These are phyloP conservation scores for Sugiyamaella mastotermitis DNA, from an alignment of 805 yeast species.

Conservation along the genomic window DNA sequence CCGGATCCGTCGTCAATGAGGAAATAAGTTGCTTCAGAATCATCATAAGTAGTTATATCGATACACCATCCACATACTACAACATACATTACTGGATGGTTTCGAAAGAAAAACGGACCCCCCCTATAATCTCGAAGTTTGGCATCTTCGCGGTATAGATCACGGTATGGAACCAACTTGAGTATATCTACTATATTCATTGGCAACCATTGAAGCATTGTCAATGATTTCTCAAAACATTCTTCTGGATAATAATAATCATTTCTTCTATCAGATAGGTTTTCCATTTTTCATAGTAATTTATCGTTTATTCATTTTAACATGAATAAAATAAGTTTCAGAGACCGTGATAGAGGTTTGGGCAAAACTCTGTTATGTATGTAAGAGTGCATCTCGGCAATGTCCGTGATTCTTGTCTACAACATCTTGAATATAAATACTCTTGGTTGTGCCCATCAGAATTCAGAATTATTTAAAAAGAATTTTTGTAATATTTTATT, in stretches of 20 bases:
- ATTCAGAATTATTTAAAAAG: too few relatives aligned
- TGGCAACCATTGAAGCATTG: background rate
- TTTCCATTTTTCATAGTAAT: too few relatives aligned
- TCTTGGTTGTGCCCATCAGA: too few relatives aligned
- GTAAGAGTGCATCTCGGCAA: too few relatives aligned
- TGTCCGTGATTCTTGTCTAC: too few relatives aligned
- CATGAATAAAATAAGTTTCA: too few relatives aligned
- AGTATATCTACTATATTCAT: background rate
- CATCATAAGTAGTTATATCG: background rate
- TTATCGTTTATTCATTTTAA: too few relatives aligned
- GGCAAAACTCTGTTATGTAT: too few relatives aligned
- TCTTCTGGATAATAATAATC: background rate
- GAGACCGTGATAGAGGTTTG: too few relatives aligned
- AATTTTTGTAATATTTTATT: too few relatives aligned
- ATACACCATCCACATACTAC: conserved; percentile 14
- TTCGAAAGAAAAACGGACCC: conserved; percentile 18
- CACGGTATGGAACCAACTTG: conserved; percentile 1
- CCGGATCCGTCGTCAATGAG: conserved; percentile 11
- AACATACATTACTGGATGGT: conserved; percentile 20
- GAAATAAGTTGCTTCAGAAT: background rate
- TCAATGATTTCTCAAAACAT: background rate
- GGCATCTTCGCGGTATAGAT: conserved; percentile 1
- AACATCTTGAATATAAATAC: too few relatives aligned
- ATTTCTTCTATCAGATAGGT: too few relatives aligned
- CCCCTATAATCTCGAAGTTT: background rate